Base-by-base conservation (phyloP, 2,329 filamentous ascomycete species). In the Fusarium nisikadoi region DNA sequence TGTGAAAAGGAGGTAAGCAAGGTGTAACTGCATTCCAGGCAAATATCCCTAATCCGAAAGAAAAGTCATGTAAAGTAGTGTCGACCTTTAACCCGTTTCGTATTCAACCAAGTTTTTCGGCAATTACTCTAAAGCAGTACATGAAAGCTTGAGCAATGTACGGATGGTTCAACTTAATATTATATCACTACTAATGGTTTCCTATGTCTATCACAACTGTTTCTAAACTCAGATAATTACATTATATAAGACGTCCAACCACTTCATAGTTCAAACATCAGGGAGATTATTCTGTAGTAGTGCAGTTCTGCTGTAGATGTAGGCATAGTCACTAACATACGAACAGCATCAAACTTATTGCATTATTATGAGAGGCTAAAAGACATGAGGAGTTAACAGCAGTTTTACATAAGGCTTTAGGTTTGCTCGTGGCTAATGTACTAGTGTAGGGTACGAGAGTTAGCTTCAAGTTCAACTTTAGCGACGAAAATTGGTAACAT, bases 21-120 rank as follows among this genome's bases (percentile, higher is more conserved):
- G 19, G 27, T 52, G 25, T 38, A 27, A 29, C 39, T 47, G 25
- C 68, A 71, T 68, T 71, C 62, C 62, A 53, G 36, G 12, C 41
- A 27, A 50, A 39, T 25, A 54, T 53, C 49, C 49, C 49, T 27
- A 10, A 23, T 53, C 35, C 9, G 20, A n/a, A 20, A 13, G 36
- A 17, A 14, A 29, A 17, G 14, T 36, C 20, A 13, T 36, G 11
- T n/a, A 25, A 36, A 36, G 33, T 20, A 25, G 23, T 31, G 25
- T 35, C 45, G 23, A 25, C 33, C 33, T 31, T 16, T 20, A 25
- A 39, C 27, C 16, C n/a, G 8, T 20, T 49, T 50, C 17, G 25
- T 19, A 3, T 50, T 58, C 29, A 38, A 14, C 33, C 14, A 14
- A 19, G 7, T n/a, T 13, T 35, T 33, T 9, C 8, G 31, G 13